Base-by-base conservation (phyloP, 2,329 filamentous ascomycete genomes). In the Curvularia hawaiiensis region DNA sequence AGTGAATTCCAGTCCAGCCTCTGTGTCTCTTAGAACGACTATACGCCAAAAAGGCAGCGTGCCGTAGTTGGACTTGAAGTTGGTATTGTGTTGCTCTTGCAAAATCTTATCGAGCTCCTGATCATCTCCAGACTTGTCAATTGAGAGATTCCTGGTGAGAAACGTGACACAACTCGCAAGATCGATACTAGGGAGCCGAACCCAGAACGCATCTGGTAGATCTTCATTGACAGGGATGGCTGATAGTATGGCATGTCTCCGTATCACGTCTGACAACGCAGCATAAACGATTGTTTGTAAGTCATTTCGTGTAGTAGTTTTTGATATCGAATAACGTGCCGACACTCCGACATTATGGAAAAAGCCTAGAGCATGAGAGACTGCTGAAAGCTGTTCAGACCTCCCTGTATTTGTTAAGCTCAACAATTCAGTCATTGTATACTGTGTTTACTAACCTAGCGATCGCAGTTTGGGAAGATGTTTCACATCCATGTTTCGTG, bases 301-400 rank as follows among this genome's bases (percentile, higher is more conserved):
- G 9, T 26, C 12, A 10, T 43, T 8, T 20, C n/a, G 12, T 16
- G 40, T 20, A 9, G 14, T 1, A 26, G 5, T 11, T 3, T n/a
- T 20, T 12, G 64, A 59, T 9, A 45, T 12, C 31, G 3, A 16
- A n/a, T 59, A 65, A 69, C 50, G 74, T 75, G 28, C 76, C 67
- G 39, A 80, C 65, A 24, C 70, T 12, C 52, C 77, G 24, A 78
- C 75, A 60, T 79, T 81, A 49, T 71, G 67, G 63, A 79, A 81
- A 53, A 78, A 79, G 0, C 67, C 68, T 5, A 78, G 57, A 35
- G 76, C 66, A 46, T 80, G 76, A 26, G 77, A 74, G 8, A 72
- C 59, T 1, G 77, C 76, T 4, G 78, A 80, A 61, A 75, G 75
- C 55, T 76, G 71, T 67, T 81, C 78, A 52, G 79, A 60, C 31